These are phyloP conservation scores for Hypericum perforatum DNA, from an alignment of 345 rosid genomes.

Conservation along the genomic window DNA sequence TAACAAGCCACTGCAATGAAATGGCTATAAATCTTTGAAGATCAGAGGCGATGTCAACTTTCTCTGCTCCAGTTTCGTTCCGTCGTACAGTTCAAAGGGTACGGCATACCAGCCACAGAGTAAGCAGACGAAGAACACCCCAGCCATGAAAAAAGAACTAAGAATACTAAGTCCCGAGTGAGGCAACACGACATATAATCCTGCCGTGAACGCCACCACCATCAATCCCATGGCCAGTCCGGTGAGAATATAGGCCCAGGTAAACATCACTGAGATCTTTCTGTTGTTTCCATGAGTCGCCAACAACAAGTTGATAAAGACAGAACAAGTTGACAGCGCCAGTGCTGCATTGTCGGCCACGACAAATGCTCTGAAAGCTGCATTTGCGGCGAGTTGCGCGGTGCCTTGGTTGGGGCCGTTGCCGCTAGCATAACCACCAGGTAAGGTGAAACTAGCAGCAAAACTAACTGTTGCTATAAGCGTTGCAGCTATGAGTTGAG, in stretches of 20 bases:
- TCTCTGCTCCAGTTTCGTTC: too few relatives aligned
- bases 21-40: too few relatives aligned
- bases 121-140: too few relatives aligned
- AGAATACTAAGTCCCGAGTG: background rate
- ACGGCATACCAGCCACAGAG: too few relatives aligned
- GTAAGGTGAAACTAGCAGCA: slow-evolving; percentile 8
- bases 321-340: background rate
- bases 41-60: too few relatives aligned
- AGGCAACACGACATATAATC: background rate
- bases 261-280: background rate
- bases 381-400: too few relatives aligned
- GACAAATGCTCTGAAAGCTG: background rate
- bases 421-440: background rate
- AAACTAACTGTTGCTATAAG: slow-evolving; percentile 11
- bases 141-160: too few relatives aligned
- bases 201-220: background rate
- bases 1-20: too few relatives aligned
- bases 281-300: background rate
- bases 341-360: background rate
- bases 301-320: background rate
- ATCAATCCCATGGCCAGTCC: background rate
- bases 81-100: too few relatives aligned
- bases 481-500: background rate
- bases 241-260: background rate
- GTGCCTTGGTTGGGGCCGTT: background rate